Conservation (phyloP, 148 eudicot species). For the Rhododendron molle region DNA sequence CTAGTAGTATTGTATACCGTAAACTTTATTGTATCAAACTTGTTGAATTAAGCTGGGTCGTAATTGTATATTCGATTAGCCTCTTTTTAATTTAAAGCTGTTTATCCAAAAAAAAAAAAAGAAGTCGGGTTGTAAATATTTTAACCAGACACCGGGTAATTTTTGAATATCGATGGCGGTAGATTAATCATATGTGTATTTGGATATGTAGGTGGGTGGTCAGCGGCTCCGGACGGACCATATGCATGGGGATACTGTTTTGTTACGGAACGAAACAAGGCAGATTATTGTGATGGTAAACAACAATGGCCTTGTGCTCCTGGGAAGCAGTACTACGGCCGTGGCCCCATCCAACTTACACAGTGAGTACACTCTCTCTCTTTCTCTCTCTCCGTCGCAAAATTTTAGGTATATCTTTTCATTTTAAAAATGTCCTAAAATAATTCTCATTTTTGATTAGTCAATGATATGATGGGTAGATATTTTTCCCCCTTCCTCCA, state of each 20-base stretch:
- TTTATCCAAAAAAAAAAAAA: too few species aligned
- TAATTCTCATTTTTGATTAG: not conserved
- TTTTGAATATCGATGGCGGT: too few species aligned
- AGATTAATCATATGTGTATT: conserved; percentile 8
- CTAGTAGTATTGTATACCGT: too few species aligned
- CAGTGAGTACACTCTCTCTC: conserved; percentile 23
- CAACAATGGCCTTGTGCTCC: conserved; percentile 42
- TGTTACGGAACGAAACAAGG: conserved; percentile 18
- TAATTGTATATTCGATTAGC: too few species aligned
- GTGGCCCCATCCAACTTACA: conserved; percentile 58
- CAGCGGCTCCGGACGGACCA: conserved; percentile 60
- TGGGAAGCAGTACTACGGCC: conserved; percentile 44
- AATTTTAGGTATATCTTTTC: too few species aligned
- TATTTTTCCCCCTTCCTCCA: not conserved
- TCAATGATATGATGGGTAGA: not conserved
- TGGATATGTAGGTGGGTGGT: conserved; percentile 50
- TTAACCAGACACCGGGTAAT: too few species aligned
- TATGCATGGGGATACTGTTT: conserved; percentile 63
- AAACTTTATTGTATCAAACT: too few species aligned
- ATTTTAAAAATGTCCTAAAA: too few species aligned
- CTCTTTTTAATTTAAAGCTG: too few species aligned
- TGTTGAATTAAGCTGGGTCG: too few species aligned
- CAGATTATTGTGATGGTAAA: conserved; percentile 18
- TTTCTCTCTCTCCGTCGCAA: not conserved
- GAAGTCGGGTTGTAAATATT: too few species aligned